Conservation (phyloP, 345 rosid genomes). For the Turnera subulata region DNA sequence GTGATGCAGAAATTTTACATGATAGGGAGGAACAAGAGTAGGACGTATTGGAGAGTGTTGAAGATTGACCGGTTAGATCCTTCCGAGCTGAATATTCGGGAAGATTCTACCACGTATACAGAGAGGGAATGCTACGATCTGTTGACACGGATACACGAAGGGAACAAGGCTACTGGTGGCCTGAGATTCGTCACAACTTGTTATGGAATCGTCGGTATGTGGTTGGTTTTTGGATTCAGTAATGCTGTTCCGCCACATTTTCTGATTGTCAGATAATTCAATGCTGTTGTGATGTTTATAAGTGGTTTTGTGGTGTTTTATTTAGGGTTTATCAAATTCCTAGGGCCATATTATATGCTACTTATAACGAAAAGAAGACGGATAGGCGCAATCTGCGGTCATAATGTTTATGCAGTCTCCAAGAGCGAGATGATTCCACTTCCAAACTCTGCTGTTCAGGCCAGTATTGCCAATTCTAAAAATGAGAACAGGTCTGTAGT, state of each 20-base stretch:
- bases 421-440: conserved; percentile 75
- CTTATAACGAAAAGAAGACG: conserved; percentile 82
- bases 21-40: conserved; percentile 69
- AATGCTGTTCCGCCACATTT: too few relatives aligned
- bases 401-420: conserved; percentile 70
- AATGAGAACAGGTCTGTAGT: conserved; percentile 74
- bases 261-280: neutral
- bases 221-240: conserved; percentile 5
- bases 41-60: conserved; percentile 71
- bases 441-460: conserved; percentile 52
- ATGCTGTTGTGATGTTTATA: neutral
- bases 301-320: conserved; percentile 16
- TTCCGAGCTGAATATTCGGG: conserved; percentile 66
- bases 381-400: conserved; percentile 90
- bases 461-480: conserved; percentile 42
- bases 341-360: conserved; percentile 97
- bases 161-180: conserved; percentile 89
- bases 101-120: conserved; percentile 71
- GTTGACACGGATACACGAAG: conserved; percentile 84
- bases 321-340: conserved; percentile 83
- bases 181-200: conserved; percentile 77
- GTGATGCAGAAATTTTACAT: conserved; percentile 67
- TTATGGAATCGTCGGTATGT: conserved; percentile 92
- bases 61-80: conserved; percentile 73
- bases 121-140: conserved; percentile 71